phyloP scores from a whole-genome alignment of 2,329 filamentous ascomycete species.

The Emydomyces testavorans region DNA sequence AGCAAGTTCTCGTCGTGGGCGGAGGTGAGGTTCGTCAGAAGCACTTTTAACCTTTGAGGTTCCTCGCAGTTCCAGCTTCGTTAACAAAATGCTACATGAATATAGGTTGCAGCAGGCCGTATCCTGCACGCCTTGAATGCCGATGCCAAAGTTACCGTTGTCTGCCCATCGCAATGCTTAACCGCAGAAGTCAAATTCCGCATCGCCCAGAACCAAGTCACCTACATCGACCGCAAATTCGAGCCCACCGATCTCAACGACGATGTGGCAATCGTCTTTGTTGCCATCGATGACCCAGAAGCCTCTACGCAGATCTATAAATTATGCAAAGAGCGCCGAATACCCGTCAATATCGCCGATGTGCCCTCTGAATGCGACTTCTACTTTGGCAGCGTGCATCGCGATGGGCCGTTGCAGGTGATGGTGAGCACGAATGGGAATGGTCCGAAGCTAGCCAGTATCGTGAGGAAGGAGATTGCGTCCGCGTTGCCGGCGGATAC shows the following conservation, averaged over 20 bases:
- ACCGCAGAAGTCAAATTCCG: conserved; percentile 82
- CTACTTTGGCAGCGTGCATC: conserved; percentile 92
- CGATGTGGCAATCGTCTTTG: conserved; percentile 66
- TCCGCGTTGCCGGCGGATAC: conserved; percentile 62
- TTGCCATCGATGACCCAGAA: conserved; percentile 82
- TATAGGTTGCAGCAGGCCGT: conserved; percentile 82
- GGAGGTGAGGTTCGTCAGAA: conserved; percentile 70
- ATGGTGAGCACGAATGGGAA: conserved; percentile 99
- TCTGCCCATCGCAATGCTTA: conserved; percentile 67
- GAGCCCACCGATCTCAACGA: conserved; percentile 73
- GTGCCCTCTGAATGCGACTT: conserved; percentile 96
- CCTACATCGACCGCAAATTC: conserved; percentile 73
- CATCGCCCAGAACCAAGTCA: conserved; percentile 61
- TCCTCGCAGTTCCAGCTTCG: too few species aligned
- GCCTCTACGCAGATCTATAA: conserved; percentile 90
- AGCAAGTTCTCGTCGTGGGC: conserved; percentile 81
- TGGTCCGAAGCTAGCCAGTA: conserved; percentile 78
- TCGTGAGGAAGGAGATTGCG: conserved; percentile 74
- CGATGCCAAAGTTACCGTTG: conserved; percentile 77
- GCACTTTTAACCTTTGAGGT: neutral
- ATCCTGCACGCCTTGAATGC: conserved; percentile 92
- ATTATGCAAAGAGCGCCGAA: conserved; percentile 70
- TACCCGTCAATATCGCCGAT: conserved; percentile 92
- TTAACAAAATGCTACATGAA: too few species aligned
- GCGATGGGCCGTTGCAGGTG: conserved; percentile 88